Evolutionary conservation across 495 filamentous ascomycete species (phyloP), one percentile per base, ranked within the genome.

Genomic region (Trypethelium eluteriae): DNA sequence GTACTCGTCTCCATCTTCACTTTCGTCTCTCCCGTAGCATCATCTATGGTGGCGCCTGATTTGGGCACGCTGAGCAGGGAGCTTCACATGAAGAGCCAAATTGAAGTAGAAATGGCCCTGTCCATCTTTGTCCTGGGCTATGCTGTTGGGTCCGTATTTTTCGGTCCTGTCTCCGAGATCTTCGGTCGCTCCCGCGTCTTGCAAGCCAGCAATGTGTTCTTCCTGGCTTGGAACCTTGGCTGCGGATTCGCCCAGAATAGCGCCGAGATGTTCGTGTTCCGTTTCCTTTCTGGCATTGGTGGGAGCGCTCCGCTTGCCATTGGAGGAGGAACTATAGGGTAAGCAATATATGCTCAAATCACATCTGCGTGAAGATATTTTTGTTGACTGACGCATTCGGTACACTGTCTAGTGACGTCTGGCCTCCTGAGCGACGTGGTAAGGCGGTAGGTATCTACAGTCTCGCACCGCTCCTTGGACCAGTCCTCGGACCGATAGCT

Each of bases 381-480:
- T 34, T 25, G 36, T 85, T 46, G 84, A 84, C 62, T 85, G 84
- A 18, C 14, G 1, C 41, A 7, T 44, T 7, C 41, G 6, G 41
- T 14, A 14, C 85, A 85, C 14, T 82, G 88, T 11, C 77, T 89
- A 0, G 77, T 79, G 89, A 92, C 72, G 81, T 84, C 47, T 92
- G 85, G 74, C 70, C 66, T 5, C 76, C 86, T 2, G 85, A 89
- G 70, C 74, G 90, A 73, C 81, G 89, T 38, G 89, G 89, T 0
- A 81, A 78, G 71, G 83, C 86, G 18, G 81, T 89, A 39, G 80
- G 80, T 38, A 80, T 90, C 47, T 90, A 89, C 78, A 84, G 78
- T 66, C 78, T 91, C 0, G 81, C 82, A 0, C 88, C 88, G 0
- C 79, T 90, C 0, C 80, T 91, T 0, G 88, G 88, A 0, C 88